Conservation (phyloP, 129 eudicot species). For the Helianthus tuberosus region DNA sequence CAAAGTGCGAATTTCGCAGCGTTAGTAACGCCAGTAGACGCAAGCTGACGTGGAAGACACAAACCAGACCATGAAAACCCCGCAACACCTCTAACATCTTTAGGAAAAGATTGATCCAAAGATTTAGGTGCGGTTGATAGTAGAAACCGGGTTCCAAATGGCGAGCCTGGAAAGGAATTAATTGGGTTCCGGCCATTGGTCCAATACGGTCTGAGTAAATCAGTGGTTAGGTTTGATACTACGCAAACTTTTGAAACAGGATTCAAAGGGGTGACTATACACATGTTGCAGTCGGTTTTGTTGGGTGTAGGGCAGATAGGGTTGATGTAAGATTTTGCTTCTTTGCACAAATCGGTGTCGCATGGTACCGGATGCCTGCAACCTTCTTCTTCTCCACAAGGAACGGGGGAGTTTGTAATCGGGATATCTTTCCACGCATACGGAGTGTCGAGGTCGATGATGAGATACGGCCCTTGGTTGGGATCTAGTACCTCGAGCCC, state of each 20-base stretch:
- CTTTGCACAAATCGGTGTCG: background rate
- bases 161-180: background rate
- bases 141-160: background rate
- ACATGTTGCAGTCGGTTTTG: background rate
- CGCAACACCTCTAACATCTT: background rate
- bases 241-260: background rate
- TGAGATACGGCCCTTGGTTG: background rate
- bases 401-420: background rate
- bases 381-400: background rate
- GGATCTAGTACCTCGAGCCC: background rate
- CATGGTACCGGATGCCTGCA: background rate
- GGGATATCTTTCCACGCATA: background rate
- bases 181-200: background rate
- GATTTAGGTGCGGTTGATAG: background rate
- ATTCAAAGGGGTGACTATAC: background rate
- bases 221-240: background rate
- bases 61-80: conserved; percentile 2
- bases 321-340: conserved; percentile 3
- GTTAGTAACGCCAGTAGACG: background rate
- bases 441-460: conserved; percentile 7
- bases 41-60: background rate
- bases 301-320: background rate
- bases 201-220: background rate
- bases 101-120: background rate
- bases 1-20: background rate